Evolutionary conservation across 441 rosid genomes (phyloP).

Genomic region (Hura crepitans): DNA sequence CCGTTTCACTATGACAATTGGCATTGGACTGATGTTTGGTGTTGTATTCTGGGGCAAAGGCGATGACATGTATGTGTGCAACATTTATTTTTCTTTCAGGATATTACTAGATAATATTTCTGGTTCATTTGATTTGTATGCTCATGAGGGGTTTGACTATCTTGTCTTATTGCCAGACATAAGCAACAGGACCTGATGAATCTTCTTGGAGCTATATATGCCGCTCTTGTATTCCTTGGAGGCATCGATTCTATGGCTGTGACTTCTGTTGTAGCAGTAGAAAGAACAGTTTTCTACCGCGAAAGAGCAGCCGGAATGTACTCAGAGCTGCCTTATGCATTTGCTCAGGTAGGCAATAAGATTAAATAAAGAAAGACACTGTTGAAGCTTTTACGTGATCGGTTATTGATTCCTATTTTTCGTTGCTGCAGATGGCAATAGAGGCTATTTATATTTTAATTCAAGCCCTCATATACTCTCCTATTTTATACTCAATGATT

Average conservation of each 20-base stretch:
- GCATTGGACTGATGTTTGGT: constrained; percentile 50
- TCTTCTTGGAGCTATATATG: constrained; percentile 56
- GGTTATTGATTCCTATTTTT: neutral
- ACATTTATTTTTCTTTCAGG: neutral
- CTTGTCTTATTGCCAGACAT: neutral
- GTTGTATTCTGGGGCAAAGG: constrained; percentile 54
- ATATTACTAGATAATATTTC: neutral
- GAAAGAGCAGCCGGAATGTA: constrained; percentile 91
- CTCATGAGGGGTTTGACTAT: neutral
- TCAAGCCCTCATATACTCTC: constrained; percentile 40
- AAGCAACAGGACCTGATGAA: constrained; percentile 33
- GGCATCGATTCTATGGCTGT: constrained; percentile 60
- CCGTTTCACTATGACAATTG: constrained; percentile 43
- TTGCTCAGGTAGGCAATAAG: constrained; percentile 44
- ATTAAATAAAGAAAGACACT: no score
- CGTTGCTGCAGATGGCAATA: constrained; percentile 37
- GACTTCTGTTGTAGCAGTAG: constrained; percentile 54
- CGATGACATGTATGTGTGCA: constrained; percentile 32
- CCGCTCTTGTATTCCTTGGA: constrained; percentile 77
- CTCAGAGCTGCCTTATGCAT: constrained; percentile 57
- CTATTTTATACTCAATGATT: constrained; percentile 51
- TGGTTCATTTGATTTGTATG: neutral
- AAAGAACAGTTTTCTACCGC: constrained; percentile 78
- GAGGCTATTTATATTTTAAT: constrained; percentile 46
- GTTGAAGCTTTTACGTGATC: neutral